Conservation (phyloP, 306 rosid species). For the Styphnolobium japonicum region DNA sequence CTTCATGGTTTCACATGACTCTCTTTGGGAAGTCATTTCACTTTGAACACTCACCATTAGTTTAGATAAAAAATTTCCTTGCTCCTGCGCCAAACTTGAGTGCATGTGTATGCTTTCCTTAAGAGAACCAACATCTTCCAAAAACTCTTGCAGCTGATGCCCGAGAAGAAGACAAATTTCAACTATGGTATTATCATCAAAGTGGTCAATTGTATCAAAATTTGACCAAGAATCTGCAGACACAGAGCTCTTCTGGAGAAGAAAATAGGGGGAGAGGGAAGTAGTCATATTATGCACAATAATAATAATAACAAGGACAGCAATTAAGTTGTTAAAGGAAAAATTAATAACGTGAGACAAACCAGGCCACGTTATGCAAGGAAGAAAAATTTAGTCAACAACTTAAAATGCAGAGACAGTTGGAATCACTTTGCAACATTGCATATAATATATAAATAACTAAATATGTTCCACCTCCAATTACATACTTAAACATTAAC, state of each 20-base stretch:
- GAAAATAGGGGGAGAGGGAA: conserved; percentile 21
- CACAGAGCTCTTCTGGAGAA: conserved; percentile 46
- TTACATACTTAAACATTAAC: neutral
- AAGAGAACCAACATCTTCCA: conserved; percentile 48
- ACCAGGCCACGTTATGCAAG: conserved; percentile 1
- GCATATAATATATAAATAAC: neutral
- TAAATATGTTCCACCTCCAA: neutral
- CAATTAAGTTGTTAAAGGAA: neutral
- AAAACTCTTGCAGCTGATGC: conserved; percentile 58
- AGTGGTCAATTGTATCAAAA: conserved; percentile 35
- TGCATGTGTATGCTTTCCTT: conserved; percentile 53
- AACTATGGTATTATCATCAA: conserved; percentile 42
- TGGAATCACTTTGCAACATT: conserved; percentile 1
- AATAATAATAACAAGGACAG: conserved; percentile 5
- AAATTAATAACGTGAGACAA: neutral
- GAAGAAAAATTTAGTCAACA: conserved; percentile 7
- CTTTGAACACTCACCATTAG: conserved; percentile 42
- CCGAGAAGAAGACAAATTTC: conserved; percentile 37
- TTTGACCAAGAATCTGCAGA: conserved; percentile 50
- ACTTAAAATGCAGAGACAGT: neutral
- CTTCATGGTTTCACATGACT: conserved; percentile 55
- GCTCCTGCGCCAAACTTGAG: conserved; percentile 54
- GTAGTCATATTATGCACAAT: neutral
- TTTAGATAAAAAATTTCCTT: conserved; percentile 44
- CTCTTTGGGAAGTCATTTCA: conserved; percentile 65